Percentiles rank a stretch among this genome's conserved stretches.
Evolutionary conservation across 2,329 filamentous ascomycete species (phyloP).

Genomic region (Plenodomus tracheiphilus): DNA sequence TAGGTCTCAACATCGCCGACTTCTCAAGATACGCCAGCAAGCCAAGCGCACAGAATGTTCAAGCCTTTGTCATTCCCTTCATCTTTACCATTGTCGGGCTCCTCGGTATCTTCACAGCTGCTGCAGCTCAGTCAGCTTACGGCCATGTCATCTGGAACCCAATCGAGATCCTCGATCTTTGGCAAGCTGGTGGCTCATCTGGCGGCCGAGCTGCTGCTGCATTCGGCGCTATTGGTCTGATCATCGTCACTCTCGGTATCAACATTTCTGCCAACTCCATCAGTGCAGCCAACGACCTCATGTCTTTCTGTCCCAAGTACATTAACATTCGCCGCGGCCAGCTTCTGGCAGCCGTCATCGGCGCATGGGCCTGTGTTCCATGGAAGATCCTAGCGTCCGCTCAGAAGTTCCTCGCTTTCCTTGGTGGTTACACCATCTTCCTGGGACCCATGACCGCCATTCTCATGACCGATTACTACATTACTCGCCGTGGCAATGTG

Average conservation of each 20-base stretch:
- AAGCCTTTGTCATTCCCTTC: slow-evolving; percentile 39
- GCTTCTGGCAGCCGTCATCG: slow-evolving; percentile 42
- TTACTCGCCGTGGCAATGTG: slow-evolving; percentile 23
- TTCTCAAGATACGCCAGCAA: slow-evolving; percentile 46
- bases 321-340: slow-evolving; percentile 36
- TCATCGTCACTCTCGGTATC: slow-evolving; percentile 39
- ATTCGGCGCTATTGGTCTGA: slow-evolving; percentile 29
- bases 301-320: slow-evolving; percentile 25
- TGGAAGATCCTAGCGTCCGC: slow-evolving; percentile 44
- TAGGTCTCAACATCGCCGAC: slow-evolving; percentile 43
- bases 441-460: slow-evolving; percentile 30
- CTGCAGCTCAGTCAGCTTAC: slow-evolving; percentile 33
- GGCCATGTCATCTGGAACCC: slow-evolving; percentile 42
- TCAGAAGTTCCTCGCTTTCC: slow-evolving; percentile 42
- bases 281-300: slow-evolving; percentile 29
- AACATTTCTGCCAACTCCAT: slow-evolving; percentile 35
- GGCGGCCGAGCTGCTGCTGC: slow-evolving; percentile 29
- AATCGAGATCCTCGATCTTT: slow-evolving; percentile 39
- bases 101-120: slow-evolving; percentile 45
- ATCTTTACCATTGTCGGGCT: slow-evolving; percentile 41
- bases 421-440: slow-evolving; percentile 32
- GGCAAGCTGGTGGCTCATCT: slow-evolving; percentile 44
- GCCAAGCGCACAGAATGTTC: slow-evolving; percentile 41
- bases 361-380: slow-evolving; percentile 44
- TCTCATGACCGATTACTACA: slow-evolving; percentile 29